A percentile compares a stretch with the other conserved stretches of the same genome.
Conservation (phyloP, 2,329 filamentous ascomycete species). For the Trichophyton schoenleinii region DNA sequence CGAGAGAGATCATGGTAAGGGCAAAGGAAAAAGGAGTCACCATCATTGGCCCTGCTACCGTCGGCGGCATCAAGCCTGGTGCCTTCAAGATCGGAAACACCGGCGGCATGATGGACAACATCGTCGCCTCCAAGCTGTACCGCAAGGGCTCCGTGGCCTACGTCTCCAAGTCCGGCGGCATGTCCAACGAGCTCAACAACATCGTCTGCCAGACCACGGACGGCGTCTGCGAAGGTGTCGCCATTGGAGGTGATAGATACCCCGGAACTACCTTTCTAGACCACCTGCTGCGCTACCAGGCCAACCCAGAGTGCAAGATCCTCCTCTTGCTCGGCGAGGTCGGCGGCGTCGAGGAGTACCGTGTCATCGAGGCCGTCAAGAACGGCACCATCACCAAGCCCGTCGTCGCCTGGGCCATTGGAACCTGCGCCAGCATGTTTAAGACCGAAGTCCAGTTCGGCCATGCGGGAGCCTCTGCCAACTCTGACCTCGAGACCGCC, state of each 20-base stretch:
- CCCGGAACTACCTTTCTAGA: conserved; percentile 99
- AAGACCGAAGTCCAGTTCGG: conserved; percentile 99
- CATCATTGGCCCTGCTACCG: conserved; percentile 95
- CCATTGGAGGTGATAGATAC: conserved; percentile 98
- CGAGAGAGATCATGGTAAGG: conserved; percentile 92
- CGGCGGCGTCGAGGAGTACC: conserved; percentile 98
- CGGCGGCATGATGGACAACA: conserved; percentile 99
- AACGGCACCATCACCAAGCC: conserved; percentile 91
- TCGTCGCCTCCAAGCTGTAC: conserved; percentile 99
- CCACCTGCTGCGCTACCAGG: conserved; percentile 91
- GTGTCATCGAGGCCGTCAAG: conserved; percentile 97
- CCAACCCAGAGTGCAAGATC: conserved; percentile 96
- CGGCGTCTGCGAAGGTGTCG: conserved; percentile 97
- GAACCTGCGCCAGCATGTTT: conserved; percentile 98
- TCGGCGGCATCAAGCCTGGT: conserved; percentile 98
- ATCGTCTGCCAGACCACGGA: conserved; percentile 93
- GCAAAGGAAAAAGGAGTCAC: conserved; percentile 98
- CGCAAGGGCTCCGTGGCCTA: conserved; percentile 97
- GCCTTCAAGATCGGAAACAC: conserved; percentile 99
- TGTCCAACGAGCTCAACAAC: conserved; percentile 99
- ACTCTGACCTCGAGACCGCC: conserved; percentile 97
- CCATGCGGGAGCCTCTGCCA: conserved; percentile 96
- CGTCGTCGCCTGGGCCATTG: conserved; percentile 97
- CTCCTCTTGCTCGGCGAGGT: conserved; percentile 92
- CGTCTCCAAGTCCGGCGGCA: conserved; percentile 99